Percentiles rank a stretch among this genome's conserved stretches.
Evolutionary conservation across 352 stramenopile genomes (phyloP).

Genomic region (Globisporangium spiculum): DNA sequence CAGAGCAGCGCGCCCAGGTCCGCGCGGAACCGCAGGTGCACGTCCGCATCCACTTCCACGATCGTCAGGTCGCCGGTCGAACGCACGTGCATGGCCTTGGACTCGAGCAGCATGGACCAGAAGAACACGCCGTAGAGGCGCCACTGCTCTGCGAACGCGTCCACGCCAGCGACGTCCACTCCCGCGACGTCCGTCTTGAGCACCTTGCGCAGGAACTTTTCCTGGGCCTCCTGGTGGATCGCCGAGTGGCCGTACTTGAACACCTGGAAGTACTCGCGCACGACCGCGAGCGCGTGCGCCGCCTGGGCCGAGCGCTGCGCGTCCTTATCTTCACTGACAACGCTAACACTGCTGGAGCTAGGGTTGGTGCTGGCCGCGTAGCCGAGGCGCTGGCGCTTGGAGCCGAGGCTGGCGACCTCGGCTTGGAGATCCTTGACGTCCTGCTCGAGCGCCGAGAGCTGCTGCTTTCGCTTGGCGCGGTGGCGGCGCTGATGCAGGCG

Average conservation of each 20-base stretch:
- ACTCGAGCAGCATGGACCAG: constrained; percentile 18
- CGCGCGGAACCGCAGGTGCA: constrained; percentile 14
- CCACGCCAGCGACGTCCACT: constrained; percentile 10
- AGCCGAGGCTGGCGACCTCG: constrained; percentile 5
- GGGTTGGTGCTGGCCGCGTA: background rate
- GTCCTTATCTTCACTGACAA: background rate
- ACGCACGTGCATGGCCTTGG: constrained; percentile 9
- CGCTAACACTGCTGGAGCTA: background rate
- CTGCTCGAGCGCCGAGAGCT: constrained; percentile 16
- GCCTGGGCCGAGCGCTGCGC: background rate
- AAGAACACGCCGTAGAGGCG: constrained; percentile 17
- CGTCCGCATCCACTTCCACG: constrained; percentile 15
- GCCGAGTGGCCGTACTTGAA: constrained; percentile 20
- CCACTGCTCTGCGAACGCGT: constrained; percentile 16
- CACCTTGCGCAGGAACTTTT: constrained; percentile 12
- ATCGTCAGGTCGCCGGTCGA: constrained; percentile 12
- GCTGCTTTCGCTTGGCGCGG: constrained; percentile 18
- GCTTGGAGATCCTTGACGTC: constrained; percentile 16
- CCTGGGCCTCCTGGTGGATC: constrained; percentile 13
- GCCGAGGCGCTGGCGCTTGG: constrained; percentile 13
- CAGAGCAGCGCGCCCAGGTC: constrained; percentile 13
- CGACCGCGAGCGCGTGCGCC: constrained; percentile 8
- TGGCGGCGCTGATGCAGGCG: constrained; percentile 17
- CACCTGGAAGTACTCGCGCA: constrained; percentile 18
- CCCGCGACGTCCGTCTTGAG: constrained; percentile 5